Conservation (phyloP, 2,329 filamentous ascomycete genomes). For the Xylariaceae sp. region DNA sequence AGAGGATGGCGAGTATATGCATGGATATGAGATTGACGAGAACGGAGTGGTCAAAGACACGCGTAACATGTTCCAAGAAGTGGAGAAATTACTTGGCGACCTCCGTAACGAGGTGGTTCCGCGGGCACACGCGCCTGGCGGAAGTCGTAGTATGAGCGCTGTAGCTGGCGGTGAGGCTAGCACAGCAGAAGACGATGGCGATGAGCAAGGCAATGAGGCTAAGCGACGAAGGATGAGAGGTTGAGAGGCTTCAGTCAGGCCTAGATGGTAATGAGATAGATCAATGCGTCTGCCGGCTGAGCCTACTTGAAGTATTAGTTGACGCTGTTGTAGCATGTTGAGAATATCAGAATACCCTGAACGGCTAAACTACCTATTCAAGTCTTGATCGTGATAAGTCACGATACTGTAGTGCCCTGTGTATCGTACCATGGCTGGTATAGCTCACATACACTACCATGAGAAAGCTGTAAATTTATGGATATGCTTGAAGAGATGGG, state of each 20-base stretch:
- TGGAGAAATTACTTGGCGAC: conserved; percentile 72
- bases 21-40: conserved; percentile 68
- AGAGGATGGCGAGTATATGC: conserved; percentile 34
- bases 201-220: conserved; percentile 40
- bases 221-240: conserved; percentile 29
- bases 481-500: too few species aligned
- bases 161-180: conserved; percentile 40
- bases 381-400: too few species aligned
- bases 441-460: too few species aligned
- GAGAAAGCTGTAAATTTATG: too few species aligned
- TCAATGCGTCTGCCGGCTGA: too few species aligned
- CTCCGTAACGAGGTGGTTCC: conserved; percentile 66
- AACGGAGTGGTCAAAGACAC: conserved; percentile 86
- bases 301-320: too few species aligned
- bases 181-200: conserved; percentile 41
- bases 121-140: conserved; percentile 32
- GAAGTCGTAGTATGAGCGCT: conserved; percentile 28
- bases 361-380: too few species aligned
- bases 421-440: too few species aligned
- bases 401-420: too few species aligned
- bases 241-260: conserved; percentile 8
- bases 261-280: too few species aligned
- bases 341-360: too few species aligned
- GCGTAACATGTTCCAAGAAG: conserved; percentile 82
- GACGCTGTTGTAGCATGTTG: too few species aligned